Conservation (phyloP, 2,329 filamentous ascomycete genomes). For the Alternaria burnsii region DNA sequence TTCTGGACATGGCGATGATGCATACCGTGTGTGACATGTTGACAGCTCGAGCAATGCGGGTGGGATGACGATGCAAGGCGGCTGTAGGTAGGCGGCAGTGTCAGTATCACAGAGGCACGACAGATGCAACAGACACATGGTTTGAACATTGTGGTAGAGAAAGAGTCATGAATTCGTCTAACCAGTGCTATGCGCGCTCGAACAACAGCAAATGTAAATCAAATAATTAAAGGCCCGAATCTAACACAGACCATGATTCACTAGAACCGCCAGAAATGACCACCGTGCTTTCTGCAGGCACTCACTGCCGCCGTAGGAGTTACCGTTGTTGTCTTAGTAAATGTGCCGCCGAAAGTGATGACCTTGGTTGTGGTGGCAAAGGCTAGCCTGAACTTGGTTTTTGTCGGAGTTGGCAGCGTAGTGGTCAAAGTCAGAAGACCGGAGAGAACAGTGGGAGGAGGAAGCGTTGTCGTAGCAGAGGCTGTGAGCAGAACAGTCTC, state of each 20-base stretch:
- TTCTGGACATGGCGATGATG: not conserved
- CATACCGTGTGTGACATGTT: not conserved
- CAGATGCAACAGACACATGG: not conserved
- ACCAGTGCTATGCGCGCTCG: not conserved
- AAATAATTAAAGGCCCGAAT: not conserved
- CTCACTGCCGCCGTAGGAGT: slow-evolving; percentile 48
- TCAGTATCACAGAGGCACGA: not conserved
- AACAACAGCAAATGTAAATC: slow-evolving; percentile 1
- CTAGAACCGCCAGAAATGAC: slow-evolving; percentile 34
- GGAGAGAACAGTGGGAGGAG: slow-evolving; percentile 48
- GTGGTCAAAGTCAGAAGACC: slow-evolving; percentile 45
- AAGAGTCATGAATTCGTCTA: not conserved
- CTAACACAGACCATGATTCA: not conserved
- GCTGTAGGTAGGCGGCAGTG: not conserved
- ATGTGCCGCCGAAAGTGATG: slow-evolving; percentile 47
- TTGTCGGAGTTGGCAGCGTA: slow-evolving; percentile 49
- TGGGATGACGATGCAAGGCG: slow-evolving; percentile 12
- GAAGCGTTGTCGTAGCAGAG: slow-evolving; percentile 40
- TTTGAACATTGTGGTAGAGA: not conserved
- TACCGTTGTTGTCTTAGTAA: slow-evolving; percentile 45
- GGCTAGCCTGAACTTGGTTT: slow-evolving; percentile 41
- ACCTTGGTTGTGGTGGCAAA: slow-evolving; percentile 44
- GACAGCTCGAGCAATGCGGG: slow-evolving; percentile 7
- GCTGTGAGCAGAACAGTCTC: slow-evolving; percentile 36
- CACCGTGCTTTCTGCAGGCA: slow-evolving; percentile 46